Conservation (phyloP, 495 filamentous ascomycete genomes). For the Aspergillus ostianus region DNA sequence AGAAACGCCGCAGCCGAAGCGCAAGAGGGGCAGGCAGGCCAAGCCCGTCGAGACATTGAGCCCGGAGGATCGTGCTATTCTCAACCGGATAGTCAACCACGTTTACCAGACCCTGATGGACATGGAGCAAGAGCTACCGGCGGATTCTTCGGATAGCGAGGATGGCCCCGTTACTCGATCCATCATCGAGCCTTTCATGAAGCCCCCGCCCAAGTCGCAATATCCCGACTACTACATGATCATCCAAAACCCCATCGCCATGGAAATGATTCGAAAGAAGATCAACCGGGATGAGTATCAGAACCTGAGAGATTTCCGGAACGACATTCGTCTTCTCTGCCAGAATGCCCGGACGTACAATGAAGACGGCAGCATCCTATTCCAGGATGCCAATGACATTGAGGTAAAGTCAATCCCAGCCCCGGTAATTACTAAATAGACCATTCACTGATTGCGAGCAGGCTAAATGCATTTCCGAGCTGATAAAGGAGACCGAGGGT, state of each 20-base stretch:
- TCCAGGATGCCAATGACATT: slow-evolving; percentile 87
- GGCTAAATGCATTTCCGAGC: slow-evolving; percentile 64
- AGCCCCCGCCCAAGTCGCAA: slow-evolving; percentile 78
- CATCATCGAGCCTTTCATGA: slow-evolving; percentile 93
- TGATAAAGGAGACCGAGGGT: slow-evolving; percentile 66
- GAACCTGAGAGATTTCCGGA: slow-evolving; percentile 72
- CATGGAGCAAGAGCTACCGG: slow-evolving; percentile 62
- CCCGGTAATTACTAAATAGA: slow-evolving; percentile 1
- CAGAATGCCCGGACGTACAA: slow-evolving; percentile 93
- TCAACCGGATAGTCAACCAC: slow-evolving; percentile 72
- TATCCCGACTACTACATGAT: slow-evolving; percentile 94
- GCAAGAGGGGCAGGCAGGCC: slow-evolving; percentile 74
- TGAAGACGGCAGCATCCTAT: slow-evolving; percentile 87
- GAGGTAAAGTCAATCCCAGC: slow-evolving; percentile 61
- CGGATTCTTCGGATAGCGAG: slow-evolving; percentile 60
- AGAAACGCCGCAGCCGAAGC: slow-evolving; percentile 73
- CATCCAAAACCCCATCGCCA: slow-evolving; percentile 87
- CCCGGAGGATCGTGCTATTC: slow-evolving; percentile 46
- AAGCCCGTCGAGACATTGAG: slow-evolving; percentile 58
- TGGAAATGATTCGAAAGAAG: slow-evolving; percentile 88
- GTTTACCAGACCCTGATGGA: slow-evolving; percentile 78
- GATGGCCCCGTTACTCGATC: slow-evolving; percentile 62
- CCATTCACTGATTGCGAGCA: slow-evolving; percentile 38
- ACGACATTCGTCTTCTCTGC: slow-evolving; percentile 80
- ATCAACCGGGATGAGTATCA: slow-evolving; percentile 93